These are phyloP conservation scores for Annulohypoxylon truncatum DNA, from an alignment of 2,329 filamentous ascomycete genomes.

Conservation along the genomic window DNA sequence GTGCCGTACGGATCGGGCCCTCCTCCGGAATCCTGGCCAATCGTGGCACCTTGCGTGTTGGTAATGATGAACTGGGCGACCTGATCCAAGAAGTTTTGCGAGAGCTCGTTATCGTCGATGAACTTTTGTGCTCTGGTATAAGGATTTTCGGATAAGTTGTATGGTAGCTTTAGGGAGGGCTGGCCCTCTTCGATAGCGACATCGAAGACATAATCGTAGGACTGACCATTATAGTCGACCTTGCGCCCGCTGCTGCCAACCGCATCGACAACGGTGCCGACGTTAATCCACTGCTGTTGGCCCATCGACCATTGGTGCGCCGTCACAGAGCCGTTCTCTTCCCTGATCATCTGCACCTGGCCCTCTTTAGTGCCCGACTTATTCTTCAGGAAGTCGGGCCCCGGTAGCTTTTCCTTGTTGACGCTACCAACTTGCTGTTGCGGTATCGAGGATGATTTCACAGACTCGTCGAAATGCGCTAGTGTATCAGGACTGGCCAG, in stretches of 20 bases:
- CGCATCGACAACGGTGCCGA: constrained; percentile 94
- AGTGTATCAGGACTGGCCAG: constrained; percentile 76
- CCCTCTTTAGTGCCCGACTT: constrained; percentile 95
- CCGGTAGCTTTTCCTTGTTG: constrained; percentile 92
- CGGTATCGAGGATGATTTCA: constrained; percentile 86
- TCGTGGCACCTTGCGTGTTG: constrained; percentile 86
- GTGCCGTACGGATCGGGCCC: constrained; percentile 80
- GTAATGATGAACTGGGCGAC: constrained; percentile 92
- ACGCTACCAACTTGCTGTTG: constrained; percentile 85
- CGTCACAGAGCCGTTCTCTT: constrained; percentile 82
- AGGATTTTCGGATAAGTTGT: constrained; percentile 90
- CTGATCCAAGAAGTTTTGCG: constrained; percentile 87
- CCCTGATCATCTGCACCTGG: constrained; percentile 90
- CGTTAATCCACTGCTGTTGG: constrained; percentile 81
- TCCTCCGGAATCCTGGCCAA: constrained; percentile 71
- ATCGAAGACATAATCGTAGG: constrained; percentile 97
- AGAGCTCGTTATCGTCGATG: constrained; percentile 87
- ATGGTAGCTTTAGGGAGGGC: constrained; percentile 91
- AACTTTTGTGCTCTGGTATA: constrained; percentile 94
- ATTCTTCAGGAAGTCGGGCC: constrained; percentile 83
- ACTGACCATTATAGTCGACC: constrained; percentile 80
- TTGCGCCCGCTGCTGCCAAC: constrained; percentile 85
- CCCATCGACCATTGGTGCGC: constrained; percentile 87
- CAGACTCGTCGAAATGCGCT: constrained; percentile 81
- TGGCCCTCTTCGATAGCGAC: constrained; percentile 96